Conservation (phyloP, 179 eudicot genomes). For the Drosera spatulata region DNA sequence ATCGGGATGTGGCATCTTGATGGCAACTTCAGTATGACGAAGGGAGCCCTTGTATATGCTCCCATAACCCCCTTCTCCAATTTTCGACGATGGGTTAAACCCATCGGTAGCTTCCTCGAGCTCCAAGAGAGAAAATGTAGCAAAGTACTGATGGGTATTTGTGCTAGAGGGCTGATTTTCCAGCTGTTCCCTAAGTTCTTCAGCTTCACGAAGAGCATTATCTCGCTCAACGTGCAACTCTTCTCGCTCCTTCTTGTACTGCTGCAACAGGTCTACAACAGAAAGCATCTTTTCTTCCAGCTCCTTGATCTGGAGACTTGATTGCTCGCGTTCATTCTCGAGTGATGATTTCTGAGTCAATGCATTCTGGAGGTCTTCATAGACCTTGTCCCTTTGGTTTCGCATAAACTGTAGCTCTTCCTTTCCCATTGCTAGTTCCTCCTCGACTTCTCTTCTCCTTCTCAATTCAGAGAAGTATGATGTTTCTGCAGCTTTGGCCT, state of each 20-base stretch:
- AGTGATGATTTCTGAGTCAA: slow-evolving; percentile 37
- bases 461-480: slow-evolving; percentile 38
- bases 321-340: slow-evolving; percentile 41
- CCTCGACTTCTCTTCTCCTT: slow-evolving; percentile 41
- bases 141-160: slow-evolving; percentile 25
- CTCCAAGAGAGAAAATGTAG: slow-evolving; percentile 49
- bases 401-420: slow-evolving; percentile 35
- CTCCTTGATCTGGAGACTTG: slow-evolving; percentile 32
- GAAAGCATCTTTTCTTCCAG: slow-evolving; percentile 56
- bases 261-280: slow-evolving; percentile 54
- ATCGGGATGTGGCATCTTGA: slow-evolving; percentile 44
- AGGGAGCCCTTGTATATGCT: slow-evolving; percentile 50
- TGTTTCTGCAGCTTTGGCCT: slow-evolving; percentile 54
- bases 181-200: slow-evolving; percentile 36
- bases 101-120: slow-evolving; percentile 51
- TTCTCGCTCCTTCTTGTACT: slow-evolving; percentile 64
- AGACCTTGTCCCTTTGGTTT: slow-evolving; percentile 24
- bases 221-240: slow-evolving; percentile 49
- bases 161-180: slow-evolving; percentile 20
- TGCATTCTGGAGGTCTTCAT: slow-evolving; percentile 32
- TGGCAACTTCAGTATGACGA: slow-evolving; percentile 62
- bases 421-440: slow-evolving; percentile 30
- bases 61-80: slow-evolving; percentile 79
- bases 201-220: slow-evolving; percentile 41
- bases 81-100: slow-evolving; percentile 47